A percentile compares a stretch with the other conserved stretches of the same genome.
phyloP scores from a whole-genome alignment of 352 stramenopile species.

The Pilasporangium apinafurcum region DNA sequence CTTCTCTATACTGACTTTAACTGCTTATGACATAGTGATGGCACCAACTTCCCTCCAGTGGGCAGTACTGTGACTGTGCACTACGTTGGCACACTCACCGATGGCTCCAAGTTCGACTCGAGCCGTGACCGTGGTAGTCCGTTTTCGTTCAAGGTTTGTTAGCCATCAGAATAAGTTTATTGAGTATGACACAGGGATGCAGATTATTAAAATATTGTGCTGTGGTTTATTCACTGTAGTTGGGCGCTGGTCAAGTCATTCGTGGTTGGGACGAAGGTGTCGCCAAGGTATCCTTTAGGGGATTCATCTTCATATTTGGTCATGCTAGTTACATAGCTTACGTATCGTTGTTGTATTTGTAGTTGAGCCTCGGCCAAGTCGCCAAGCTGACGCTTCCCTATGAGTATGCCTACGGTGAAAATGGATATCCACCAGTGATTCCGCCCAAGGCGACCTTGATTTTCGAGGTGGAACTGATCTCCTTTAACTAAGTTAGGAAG shows the following conservation, averaged over 20 bases:
- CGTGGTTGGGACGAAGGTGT: conserved; percentile 75
- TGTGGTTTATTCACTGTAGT: conserved; percentile 9
- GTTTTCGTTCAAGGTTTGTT: conserved; percentile 62
- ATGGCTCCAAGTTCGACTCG: conserved; percentile 82
- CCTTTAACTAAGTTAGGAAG: conserved; percentile 37
- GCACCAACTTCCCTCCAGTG: conserved; percentile 63
- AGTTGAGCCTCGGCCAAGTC: conserved; percentile 92
- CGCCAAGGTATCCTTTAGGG: conserved; percentile 26
- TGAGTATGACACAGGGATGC: neutral
- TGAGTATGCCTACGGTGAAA: conserved; percentile 92
- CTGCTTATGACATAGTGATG: conserved; percentile 31
- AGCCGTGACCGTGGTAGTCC: conserved; percentile 66
- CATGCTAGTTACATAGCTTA: neutral
- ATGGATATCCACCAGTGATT: conserved; percentile 86
- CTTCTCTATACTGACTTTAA: neutral
- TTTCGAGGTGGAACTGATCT: conserved; percentile 92
- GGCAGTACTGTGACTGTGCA: conserved; percentile 73
- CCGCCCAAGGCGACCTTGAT: conserved; percentile 89
- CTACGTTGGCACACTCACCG: conserved; percentile 69
- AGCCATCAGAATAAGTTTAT: too few species aligned
- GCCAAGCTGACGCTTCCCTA: conserved; percentile 89
- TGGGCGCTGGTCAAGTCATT: conserved; percentile 74
- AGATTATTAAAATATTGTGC: neutral
- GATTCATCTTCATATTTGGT: too few species aligned
- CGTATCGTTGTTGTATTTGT: neutral